A percentile compares a stretch with the other conserved stretches of the same genome.
Conservation (phyloP, 371 early-diverging fungal genomes). For the Rhizopus arrhizus region DNA sequence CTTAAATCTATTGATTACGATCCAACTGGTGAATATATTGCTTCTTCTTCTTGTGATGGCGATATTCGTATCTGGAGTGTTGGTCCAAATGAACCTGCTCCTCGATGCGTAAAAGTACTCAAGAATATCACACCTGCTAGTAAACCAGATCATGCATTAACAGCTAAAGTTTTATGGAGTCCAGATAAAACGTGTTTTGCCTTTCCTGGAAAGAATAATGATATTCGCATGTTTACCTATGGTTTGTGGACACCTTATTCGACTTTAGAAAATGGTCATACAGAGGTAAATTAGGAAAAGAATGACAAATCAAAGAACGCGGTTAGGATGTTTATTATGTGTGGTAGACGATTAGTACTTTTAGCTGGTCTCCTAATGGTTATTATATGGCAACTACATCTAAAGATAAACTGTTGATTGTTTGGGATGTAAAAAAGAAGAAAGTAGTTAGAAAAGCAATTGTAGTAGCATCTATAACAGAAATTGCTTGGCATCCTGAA, state of each 20-base stretch:
- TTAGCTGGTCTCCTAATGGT: conserved; percentile 70
- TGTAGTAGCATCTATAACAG: conserved; percentile 31
- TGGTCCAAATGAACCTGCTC: conserved; percentile 38
- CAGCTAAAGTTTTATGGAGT: conserved; percentile 58
- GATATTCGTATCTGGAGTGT: conserved; percentile 65
- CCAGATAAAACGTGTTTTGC: conserved; percentile 58
- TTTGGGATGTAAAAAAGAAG: conserved; percentile 55
- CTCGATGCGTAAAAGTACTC: conserved; percentile 40
- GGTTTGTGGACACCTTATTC: conserved; percentile 45
- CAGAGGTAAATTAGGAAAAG: conserved; percentile 27
- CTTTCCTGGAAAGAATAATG: conserved; percentile 50
- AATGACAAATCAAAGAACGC: not conserved
- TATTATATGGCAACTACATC: conserved; percentile 51
- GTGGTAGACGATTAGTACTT: conserved; percentile 31
- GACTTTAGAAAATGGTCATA: conserved; percentile 39
- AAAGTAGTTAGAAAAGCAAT: conserved; percentile 26
- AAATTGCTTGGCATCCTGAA: conserved; percentile 59
- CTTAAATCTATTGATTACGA: conserved; percentile 53
- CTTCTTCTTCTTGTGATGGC: conserved; percentile 65
- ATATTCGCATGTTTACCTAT: conserved; percentile 44
- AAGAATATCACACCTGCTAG: conserved; percentile 7
- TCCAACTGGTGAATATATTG: conserved; percentile 43
- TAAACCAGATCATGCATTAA: conserved; percentile 17
- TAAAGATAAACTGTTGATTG: conserved; percentile 41
- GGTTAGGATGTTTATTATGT: not conserved